Conservation (phyloP, 2,329 filamentous ascomycete genomes). For the Aspergillus sclerotialis region DNA sequence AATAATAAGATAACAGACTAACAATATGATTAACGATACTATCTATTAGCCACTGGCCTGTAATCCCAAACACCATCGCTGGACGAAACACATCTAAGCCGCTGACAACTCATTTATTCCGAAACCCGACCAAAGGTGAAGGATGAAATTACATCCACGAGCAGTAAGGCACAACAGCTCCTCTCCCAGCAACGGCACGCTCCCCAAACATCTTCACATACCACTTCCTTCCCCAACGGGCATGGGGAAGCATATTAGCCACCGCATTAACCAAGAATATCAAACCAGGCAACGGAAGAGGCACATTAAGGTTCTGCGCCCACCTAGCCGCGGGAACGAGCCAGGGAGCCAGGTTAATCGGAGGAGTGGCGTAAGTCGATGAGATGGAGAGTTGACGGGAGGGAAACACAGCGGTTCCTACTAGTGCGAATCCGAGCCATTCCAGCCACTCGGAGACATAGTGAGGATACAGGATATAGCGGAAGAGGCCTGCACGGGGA, state of each 20-base stretch:
- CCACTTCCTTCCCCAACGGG: constrained; percentile 74
- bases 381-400: constrained; percentile 2
- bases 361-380: constrained; percentile 8
- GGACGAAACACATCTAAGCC: too few relatives aligned
- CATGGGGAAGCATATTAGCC: constrained; percentile 80
- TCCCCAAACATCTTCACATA: constrained; percentile 82
- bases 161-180: constrained; percentile 62
- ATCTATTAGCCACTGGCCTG: too few relatives aligned
- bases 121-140: too few relatives aligned
- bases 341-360: constrained; percentile 29
- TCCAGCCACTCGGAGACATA: constrained; percentile 97
- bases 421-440: constrained; percentile 81
- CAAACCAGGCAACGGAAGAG: constrained; percentile 65
- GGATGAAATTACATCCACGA: constrained; percentile 23
- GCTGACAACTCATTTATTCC: too few relatives aligned
- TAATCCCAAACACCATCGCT: too few relatives aligned
- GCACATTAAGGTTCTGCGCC: constrained; percentile 21
- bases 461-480: constrained; percentile 78
- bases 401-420: constrained; percentile 31
- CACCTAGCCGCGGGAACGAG: constrained; percentile 24
- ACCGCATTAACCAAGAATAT: constrained; percentile 82
- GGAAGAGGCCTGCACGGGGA: constrained; percentile 74
- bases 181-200: constrained; percentile 67
- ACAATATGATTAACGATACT: too few relatives aligned
- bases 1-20: too few relatives aligned